Conservation (phyloP, 2,329 filamentous ascomycete species). For the Parastagonospora nodorum region DNA sequence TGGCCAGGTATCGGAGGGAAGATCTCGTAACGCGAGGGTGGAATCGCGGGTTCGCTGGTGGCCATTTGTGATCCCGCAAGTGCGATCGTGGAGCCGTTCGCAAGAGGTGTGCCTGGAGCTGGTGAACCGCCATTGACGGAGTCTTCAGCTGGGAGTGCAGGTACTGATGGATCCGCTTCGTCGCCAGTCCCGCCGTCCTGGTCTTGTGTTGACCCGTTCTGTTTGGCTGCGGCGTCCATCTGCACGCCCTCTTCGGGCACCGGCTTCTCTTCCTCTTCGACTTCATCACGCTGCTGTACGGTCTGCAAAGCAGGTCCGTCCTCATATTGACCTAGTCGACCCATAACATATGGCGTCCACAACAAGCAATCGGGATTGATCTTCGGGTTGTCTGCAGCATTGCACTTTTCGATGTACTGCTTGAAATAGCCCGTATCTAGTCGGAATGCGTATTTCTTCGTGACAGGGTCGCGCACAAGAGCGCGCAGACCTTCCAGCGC, state of each 20-base stretch:
- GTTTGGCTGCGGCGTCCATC: constrained; percentile 34
- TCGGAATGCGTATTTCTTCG: constrained; percentile 85
- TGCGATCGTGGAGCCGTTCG: constrained; percentile 36
- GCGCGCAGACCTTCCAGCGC: constrained; percentile 88
- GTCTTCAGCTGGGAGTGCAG: constrained; percentile 31
- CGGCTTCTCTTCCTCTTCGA: constrained; percentile 51
- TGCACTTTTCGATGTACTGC: constrained; percentile 87
- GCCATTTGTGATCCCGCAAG: constrained; percentile 36
- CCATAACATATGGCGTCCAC: constrained; percentile 98
- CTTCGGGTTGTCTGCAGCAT: constrained; percentile 83
- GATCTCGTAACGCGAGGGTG: constrained; percentile 74
- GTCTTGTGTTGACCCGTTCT: constrained; percentile 26
- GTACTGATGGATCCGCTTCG: constrained; percentile 20
- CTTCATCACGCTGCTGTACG: constrained; percentile 84
- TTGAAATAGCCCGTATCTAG: constrained; percentile 85
- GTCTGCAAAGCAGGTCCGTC: constrained; percentile 80
- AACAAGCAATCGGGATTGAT: constrained; percentile 80
- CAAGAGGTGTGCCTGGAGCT: constrained; percentile 37
- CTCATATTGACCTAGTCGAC: constrained; percentile 81
- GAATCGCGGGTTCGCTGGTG: constrained; percentile 57
- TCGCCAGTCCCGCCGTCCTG: constrained; percentile 16
- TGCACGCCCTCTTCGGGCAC: constrained; percentile 53
- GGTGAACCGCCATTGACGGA: constrained; percentile 39
- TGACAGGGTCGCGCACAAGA: constrained; percentile 85
- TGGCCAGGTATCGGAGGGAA: constrained; percentile 70